Evolutionary conservation across 345 rosid genomes (phyloP).

Genomic region (Lepidium aucheri): DNA sequence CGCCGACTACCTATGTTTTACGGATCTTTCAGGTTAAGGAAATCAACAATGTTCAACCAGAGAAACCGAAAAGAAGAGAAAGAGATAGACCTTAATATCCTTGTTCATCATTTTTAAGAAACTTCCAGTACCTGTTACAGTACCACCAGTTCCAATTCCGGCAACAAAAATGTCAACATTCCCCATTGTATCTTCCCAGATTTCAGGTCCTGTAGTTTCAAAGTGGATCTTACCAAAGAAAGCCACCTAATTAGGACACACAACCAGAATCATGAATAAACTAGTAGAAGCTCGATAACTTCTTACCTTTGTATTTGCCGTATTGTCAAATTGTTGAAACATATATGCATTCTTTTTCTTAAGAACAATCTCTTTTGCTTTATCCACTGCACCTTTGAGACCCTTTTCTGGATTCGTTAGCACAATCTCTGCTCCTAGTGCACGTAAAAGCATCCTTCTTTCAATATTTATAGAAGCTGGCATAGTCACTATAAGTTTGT

Average conservation of each 20-base stretch:
- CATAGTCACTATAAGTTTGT: slow-evolving; percentile 79
- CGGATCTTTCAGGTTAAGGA: not conserved
- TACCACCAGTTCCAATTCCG: slow-evolving; percentile 94
- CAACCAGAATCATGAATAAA: not conserved
- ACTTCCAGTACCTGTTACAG: slow-evolving; percentile 73
- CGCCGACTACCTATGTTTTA: slow-evolving; percentile 67
- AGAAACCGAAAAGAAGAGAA: not conserved
- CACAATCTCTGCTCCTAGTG: slow-evolving; percentile 80
- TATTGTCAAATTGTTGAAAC: slow-evolving; percentile 80
- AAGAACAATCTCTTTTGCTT: slow-evolving; percentile 72
- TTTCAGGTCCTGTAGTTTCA: slow-evolving; percentile 93
- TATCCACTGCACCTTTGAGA: slow-evolving; percentile 73
- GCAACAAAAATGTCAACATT: slow-evolving; percentile 70
- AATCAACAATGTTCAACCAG: not conserved
- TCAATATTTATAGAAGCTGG: slow-evolving; percentile 82
- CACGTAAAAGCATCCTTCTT: slow-evolving; percentile 79
- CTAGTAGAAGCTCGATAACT: not conserved
- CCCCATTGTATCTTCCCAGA: slow-evolving; percentile 78
- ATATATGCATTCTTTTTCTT: slow-evolving; percentile 62
- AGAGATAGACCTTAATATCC: slow-evolving; percentile 43
- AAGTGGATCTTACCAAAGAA: slow-evolving; percentile 58
- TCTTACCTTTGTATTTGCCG: slow-evolving; percentile 60
- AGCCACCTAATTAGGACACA: not conserved
- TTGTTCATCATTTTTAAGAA: slow-evolving; percentile 78
- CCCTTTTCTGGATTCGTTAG: slow-evolving; percentile 85